Percentiles rank a stretch among this genome's conserved stretches.
phyloP scores from a whole-genome alignment of 805 yeast genomes.

The Lachancea waltii region DNA sequence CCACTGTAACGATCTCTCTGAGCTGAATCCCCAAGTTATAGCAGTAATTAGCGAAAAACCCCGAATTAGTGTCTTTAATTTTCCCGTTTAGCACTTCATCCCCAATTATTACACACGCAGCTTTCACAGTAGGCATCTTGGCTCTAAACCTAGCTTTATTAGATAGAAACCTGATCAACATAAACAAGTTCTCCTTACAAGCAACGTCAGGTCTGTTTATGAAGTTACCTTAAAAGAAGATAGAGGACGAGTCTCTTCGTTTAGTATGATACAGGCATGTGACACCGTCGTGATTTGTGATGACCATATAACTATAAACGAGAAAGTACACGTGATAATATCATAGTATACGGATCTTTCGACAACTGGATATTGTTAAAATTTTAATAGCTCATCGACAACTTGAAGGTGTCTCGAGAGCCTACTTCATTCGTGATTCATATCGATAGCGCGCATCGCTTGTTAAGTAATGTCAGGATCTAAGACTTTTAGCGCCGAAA shows the following conservation, averaged over 20 bases:
- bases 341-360: conserved; percentile 1
- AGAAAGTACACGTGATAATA: neutral
- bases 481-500: conserved; percentile 65
- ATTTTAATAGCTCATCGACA: no score
- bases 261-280: no score
- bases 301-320: no score
- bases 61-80: conserved; percentile 72
- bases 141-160: neutral
- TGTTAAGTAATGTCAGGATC: neutral
- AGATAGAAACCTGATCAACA: neutral
- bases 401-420: no score
- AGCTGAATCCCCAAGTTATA: conserved; percentile 62
- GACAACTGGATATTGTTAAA: no score
- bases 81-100: conserved; percentile 87
- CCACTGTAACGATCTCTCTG: conserved; percentile 61
- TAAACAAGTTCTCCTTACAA: no score
- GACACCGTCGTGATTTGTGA: no score
- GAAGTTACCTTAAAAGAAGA: no score
- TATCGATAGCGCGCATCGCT: no score
- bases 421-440: no score
- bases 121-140: conserved; percentile 24
- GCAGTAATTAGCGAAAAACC: conserved; percentile 63
- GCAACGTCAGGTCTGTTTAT: no score
- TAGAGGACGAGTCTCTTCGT: no score
- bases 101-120: conserved; percentile 50